phyloP scores from a whole-genome alignment of 352 stramenopile species.

The Phytophthora megakarya region DNA sequence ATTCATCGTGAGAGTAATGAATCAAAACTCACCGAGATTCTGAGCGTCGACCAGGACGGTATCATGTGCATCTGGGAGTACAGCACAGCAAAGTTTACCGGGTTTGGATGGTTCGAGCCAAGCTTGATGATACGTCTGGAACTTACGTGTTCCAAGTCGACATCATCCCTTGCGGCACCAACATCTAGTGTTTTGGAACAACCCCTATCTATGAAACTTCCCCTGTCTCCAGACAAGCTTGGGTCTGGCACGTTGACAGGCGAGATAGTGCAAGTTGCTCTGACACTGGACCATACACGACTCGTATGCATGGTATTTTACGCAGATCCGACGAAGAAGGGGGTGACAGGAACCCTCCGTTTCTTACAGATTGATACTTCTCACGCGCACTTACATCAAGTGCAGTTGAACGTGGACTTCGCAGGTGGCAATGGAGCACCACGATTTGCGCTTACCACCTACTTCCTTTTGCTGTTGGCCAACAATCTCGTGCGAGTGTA shows the following conservation, averaged over 20 bases:
- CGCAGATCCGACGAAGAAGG: constrained; percentile 27
- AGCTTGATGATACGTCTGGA: constrained; percentile 31
- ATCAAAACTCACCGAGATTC: constrained; percentile 20
- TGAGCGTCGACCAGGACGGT: constrained; percentile 50
- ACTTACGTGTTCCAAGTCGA: constrained; percentile 12
- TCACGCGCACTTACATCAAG: constrained; percentile 25
- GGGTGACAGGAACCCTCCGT: constrained; percentile 26
- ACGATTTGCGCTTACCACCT: constrained; percentile 44
- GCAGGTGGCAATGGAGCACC: constrained; percentile 32
- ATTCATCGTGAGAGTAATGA: constrained; percentile 19
- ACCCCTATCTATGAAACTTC: not conserved
- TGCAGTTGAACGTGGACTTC: constrained; percentile 36
- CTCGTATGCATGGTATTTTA: constrained; percentile 56
- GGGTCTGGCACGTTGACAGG: constrained; percentile 2
- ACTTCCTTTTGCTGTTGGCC: constrained; percentile 41
- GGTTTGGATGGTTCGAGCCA: constrained; percentile 54
- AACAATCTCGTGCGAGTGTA: constrained; percentile 43
- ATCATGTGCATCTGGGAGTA: constrained; percentile 53
- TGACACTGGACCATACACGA: constrained; percentile 35
- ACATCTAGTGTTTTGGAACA: constrained; percentile 4
- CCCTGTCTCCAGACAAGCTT: not conserved
- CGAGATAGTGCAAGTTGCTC: constrained; percentile 51
- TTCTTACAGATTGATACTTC: constrained; percentile 45
- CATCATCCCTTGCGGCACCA: not conserved
- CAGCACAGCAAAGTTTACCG: constrained; percentile 34